phyloP scores from a whole-genome alignment of 1,284 basidiomycete species.

The Wallemia mellicola region DNA sequence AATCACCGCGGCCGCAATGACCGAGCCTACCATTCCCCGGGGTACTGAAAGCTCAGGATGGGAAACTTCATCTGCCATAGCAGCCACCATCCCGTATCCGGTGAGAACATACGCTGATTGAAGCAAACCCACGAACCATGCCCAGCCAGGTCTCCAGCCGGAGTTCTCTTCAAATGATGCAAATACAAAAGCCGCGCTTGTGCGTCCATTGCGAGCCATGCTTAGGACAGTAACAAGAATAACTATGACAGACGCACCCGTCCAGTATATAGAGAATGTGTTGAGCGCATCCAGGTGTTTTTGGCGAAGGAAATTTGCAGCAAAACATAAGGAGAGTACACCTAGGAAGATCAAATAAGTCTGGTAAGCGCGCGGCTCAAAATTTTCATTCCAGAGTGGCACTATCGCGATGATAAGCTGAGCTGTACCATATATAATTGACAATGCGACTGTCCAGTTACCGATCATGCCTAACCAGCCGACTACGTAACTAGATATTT shows the following conservation, averaged over 20 bases:
- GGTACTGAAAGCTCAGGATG: neutral
- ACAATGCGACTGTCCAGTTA: conserved; percentile 15
- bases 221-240: neutral
- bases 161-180: neutral
- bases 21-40: neutral
- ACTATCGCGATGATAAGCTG: neutral
- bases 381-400: neutral
- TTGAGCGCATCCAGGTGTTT: neutral
- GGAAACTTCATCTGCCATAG: neutral
- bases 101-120: neutral
- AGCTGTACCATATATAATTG: neutral
- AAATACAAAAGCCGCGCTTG: neutral
- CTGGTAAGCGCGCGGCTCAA: neutral
- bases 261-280: neutral
- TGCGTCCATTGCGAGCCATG: neutral
- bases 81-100: neutral
- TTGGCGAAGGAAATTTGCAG: neutral
- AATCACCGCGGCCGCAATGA: neutral
- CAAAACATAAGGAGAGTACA: neutral
- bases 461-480: conserved; percentile 21
- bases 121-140: neutral
- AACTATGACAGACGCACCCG: neutral
- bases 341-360: neutral
- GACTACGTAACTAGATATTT: conserved; percentile 18
- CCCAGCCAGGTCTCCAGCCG: neutral